Evolutionary conservation across 805 yeast species (phyloP), one percentile per base, ranked within the genome.

Genomic region (Suhomyces emberorum): DNA sequence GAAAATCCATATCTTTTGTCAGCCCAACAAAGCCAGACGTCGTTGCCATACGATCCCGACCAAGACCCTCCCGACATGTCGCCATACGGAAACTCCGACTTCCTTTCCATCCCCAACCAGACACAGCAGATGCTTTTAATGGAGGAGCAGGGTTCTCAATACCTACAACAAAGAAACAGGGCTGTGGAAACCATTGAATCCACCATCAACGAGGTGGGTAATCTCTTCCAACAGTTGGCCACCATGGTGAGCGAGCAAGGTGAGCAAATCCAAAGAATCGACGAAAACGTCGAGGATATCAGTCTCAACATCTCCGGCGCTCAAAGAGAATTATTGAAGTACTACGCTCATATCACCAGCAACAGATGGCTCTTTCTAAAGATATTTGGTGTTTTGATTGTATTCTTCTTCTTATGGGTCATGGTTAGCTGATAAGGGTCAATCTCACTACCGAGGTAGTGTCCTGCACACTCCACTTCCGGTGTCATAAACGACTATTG

Each of bases 171-270:
- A 48, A 74, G 98, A 52, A 82, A 81, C 50, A 60, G 81, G 30
- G 98, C 98, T 0, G 96, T 93, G 34, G 98, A 91, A 55, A 87
- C 97, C 0, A 93, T 93, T 34, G 98, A 93, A 57, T 76, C 88
- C n/a, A 93, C 98, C 0, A 93, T 93, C 43, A 91, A 91, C 54
- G 98, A 93, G 60, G 95, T 93, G 32, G 98, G 98, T 28, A 83
- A 85, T 33, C 71, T 93, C 42, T 93, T 93, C 65, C 91, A 86
- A 51, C 98, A 93, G 61, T 71, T 93, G 50, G 96, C 98, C 4
- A 83, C 95, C 1, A 91, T 93, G 98, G 97, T 93, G 6, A 88
- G 86, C 43, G 98, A 93, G 59, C 98, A 93, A 63, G 91, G 98
- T 27, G 98, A 93, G 51, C 85, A 84, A 11, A 91, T 93, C 39